Evolutionary conservation across 257 asterid species (phyloP), one percentile per base, ranked within the genome.

Genomic region (Lavandula angustifolia): DNA sequence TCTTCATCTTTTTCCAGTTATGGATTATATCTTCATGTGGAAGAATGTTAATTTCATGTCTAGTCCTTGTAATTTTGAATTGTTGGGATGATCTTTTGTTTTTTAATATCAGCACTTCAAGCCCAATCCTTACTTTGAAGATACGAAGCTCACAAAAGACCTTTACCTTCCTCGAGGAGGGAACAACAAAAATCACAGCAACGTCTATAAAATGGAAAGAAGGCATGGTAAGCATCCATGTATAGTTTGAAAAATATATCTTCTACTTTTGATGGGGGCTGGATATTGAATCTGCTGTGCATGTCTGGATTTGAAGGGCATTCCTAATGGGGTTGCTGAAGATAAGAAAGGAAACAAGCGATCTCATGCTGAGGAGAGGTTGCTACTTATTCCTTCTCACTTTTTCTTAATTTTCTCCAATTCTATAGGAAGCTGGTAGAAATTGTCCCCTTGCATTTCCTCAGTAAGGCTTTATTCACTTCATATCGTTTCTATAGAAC

Each of bases 151-250:
- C 67, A 84, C 78, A n/a, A 92, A 92, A 94, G 87, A 79, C 88
- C 46, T 94, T 84, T 75, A 68, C 89, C 52, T 94, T 87, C 77
- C 88, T 79, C 27, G 99, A 94, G 66, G 96, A 92, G 71, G 99
- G 97, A 42, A 68, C 89, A 9, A 83, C 90, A 6, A 84, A 84
- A 66, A 77, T 94, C 75, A 80, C 91, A 35, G 87, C 96, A 35
- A 87, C 99, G 42, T 56, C 89, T 49, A 90, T 94, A 22, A 86
- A 84, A 67, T 94, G 99, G 99, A 94, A 82, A 76, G 94, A 90
- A 64, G 97, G 94, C 82, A 81, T 69, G 92, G 97, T 92, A 76
- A 80, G 89, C 41, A 68, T 60, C 66, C 41, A 13, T 16, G 5
- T 55, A 34, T 49, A 42, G 40, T 55, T 76, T 59, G 55, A 44